Evolutionary conservation across 805 yeast genomes (phyloP).

Genomic region (Saturnispora dispora): DNA sequence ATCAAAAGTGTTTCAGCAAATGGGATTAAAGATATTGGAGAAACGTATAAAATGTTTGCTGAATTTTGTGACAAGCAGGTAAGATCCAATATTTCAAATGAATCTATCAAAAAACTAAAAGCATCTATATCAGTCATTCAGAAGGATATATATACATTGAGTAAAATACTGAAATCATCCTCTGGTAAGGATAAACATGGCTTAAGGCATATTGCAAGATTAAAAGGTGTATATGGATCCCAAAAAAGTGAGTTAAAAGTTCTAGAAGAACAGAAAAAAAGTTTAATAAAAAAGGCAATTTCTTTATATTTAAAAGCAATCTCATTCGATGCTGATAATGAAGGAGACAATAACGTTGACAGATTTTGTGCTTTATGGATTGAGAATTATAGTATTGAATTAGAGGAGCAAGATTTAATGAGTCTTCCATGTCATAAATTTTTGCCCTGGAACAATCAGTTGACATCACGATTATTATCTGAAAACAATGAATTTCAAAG

Average conservation of each 20-base stretch:
- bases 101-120: conserved; percentile 34
- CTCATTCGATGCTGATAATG: conserved; percentile 29
- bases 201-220: conserved; percentile 39
- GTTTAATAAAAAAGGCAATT: conserved; percentile 40
- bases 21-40: conserved; percentile 23
- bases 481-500: conserved; percentile 47
- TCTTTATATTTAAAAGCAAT: conserved; percentile 51
- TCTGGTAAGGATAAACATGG: conserved; percentile 39
- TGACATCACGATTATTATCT: conserved; percentile 56
- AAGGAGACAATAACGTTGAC: conserved; percentile 52
- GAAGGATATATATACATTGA: conserved; percentile 42
- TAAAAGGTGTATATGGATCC: conserved; percentile 37
- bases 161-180: conserved; percentile 32
- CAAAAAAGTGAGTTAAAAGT: conserved; percentile 40
- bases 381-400: conserved; percentile 31
- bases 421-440: conserved; percentile 51
- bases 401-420: conserved; percentile 31
- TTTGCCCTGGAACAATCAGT: conserved; percentile 75
- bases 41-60: conserved; percentile 53
- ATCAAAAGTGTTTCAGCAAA: conserved; percentile 17
- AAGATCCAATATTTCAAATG: conserved; percentile 34
- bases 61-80: conserved; percentile 63
- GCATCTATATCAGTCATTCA: conserved; percentile 26
- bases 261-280: conserved; percentile 30
- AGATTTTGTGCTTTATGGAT: conserved; percentile 81